phyloP scores from a whole-genome alignment of 306 rosid species.

The Prunus armeniaca region DNA sequence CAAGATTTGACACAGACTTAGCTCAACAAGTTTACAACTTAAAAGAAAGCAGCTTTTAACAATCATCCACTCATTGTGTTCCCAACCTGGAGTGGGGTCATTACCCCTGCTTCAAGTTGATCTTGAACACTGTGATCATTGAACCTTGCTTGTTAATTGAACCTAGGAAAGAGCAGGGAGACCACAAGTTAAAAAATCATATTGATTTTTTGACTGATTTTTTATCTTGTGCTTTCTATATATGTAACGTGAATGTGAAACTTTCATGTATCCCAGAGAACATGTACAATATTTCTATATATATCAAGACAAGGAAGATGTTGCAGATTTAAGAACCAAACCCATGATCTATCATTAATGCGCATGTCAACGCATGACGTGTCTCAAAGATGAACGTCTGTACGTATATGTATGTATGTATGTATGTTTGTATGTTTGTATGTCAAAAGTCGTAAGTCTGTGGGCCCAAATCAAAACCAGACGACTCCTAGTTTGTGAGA shows the following conservation, averaged over 20 bases:
- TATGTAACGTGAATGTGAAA: neutral
- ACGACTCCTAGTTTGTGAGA: neutral
- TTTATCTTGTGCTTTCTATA: neutral
- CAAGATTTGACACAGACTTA: neutral
- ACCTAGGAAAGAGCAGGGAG: neutral
- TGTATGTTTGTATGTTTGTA: too few relatives aligned
- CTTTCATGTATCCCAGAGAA: neutral
- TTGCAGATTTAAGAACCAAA: neutral
- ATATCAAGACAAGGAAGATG: neutral
- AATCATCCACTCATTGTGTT: neutral
- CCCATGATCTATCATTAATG: neutral
- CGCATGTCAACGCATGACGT: neutral
- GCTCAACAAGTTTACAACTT: neutral
- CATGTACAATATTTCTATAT: neutral
- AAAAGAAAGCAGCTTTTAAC: too few relatives aligned
- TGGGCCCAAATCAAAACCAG: conserved; percentile 7
- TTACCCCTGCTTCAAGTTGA: neutral
- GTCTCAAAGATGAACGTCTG: neutral
- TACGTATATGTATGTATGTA: neutral
- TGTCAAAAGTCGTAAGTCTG: neutral
- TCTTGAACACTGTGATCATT: neutral
- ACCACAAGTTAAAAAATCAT: neutral
- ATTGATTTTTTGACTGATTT: neutral
- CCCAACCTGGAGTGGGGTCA: neutral
- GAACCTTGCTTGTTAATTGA: neutral